Base-by-base conservation (phyloP, 495 filamentous ascomycete genomes). In the Bacidia rubella region DNA sequence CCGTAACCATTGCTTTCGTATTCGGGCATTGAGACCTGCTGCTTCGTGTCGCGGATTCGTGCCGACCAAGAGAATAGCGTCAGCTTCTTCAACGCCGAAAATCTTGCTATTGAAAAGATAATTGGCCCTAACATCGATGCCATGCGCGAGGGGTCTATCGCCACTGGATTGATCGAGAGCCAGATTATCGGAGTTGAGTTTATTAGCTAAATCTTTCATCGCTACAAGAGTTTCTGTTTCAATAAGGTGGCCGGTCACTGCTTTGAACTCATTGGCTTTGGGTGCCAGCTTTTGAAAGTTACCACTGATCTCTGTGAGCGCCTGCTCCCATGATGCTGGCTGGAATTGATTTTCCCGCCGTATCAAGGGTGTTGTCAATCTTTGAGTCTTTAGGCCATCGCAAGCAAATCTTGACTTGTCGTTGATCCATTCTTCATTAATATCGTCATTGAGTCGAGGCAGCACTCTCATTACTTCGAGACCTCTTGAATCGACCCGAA, bases 351-450 rank as follows among this genome's bases (percentile, higher is more conserved):
- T 82, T 41, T 90, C 85, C 48, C 81, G 78, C 62, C 93, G 85
- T 57, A 95, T 85, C 39, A 98, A 70, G 3, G 92, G 92, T 41
- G 87, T 92, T 27, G 92, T 96, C 21, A 98, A 74, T 52, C 92
- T 75, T 66, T 98, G 92, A 27, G 89, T 95, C 75, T 83, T 90
- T 55, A 98, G 71, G n/a, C 90, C 92, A 69, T 98, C 92, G 66
- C 89, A 95, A 7, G 92, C 90, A 67, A 97, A 98, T 26, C 92
- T 78, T 21, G 87, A 83, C 73, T 98, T 98, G 72, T 98, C 92
- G 63, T 96, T 90, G 63, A 98, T 95, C 92, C 92, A 98, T 69
- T 97, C 92, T 69, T 98, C 92, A 66, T 98, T 98, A 55, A 98
- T 78, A 63, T 97, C 89, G 59, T 98, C 92, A 64, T 97, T 98